phyloP scores from a whole-genome alignment of 768 basidiomycete genomes.

The Amylocystis lapponica region DNA sequence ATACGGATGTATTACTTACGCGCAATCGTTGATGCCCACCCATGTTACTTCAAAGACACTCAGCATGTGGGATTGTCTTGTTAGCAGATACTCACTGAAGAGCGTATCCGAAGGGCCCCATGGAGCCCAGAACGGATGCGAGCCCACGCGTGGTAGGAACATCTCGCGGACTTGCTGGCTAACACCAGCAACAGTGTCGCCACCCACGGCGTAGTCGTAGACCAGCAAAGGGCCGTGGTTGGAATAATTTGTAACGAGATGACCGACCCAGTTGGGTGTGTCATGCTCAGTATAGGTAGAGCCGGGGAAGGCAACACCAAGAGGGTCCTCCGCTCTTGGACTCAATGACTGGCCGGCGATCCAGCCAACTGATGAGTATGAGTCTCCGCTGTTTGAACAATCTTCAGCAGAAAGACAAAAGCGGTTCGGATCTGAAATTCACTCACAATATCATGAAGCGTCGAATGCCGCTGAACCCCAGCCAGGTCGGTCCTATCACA shows the following conservation, averaged over 20 bases:
- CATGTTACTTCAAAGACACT: no score
- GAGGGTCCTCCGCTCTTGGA: constrained; percentile 39
- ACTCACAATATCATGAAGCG: constrained; percentile 51
- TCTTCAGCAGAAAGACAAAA: no score
- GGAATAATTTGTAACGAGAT: constrained; percentile 38
- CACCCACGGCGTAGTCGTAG: constrained; percentile 54
- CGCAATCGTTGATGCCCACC: constrained; percentile 66
- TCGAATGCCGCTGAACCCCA: constrained; percentile 35
- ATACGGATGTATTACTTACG: constrained; percentile 26
- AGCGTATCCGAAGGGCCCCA: constrained; percentile 20
- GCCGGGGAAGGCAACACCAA: constrained; percentile 48
- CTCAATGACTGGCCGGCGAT: background rate
- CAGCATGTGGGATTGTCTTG: background rate
- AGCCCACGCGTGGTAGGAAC: constrained; percentile 31
- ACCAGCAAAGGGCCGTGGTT: constrained; percentile 30
- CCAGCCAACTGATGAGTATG: constrained; percentile 42
- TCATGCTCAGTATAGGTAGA: constrained; percentile 40
- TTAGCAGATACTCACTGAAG: constrained; percentile 15
- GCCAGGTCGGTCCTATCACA: constrained; percentile 33
- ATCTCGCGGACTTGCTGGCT: constrained; percentile 31
- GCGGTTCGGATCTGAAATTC: background rate
- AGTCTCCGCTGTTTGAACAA: constrained; percentile 47
- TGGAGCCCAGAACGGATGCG: constrained; percentile 20
- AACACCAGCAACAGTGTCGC: constrained; percentile 40
- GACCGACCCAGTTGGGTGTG: constrained; percentile 58